These are phyloP conservation scores for Nothomitra cinnamomea DNA, from an alignment of 2,329 filamentous ascomycete species.

Conservation along the genomic window DNA sequence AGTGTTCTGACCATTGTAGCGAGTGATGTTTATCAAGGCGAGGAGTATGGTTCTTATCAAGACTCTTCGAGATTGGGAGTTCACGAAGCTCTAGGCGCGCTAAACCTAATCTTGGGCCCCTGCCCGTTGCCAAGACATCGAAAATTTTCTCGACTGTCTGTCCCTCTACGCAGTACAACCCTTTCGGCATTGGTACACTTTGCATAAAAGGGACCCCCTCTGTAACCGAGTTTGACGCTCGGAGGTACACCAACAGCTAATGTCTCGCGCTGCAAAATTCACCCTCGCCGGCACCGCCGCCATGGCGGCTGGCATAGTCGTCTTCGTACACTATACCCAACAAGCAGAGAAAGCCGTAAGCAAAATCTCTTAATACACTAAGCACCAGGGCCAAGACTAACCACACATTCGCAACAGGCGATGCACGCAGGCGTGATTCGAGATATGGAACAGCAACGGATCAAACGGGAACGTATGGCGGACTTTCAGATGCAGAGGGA, in stretches of 20 bases:
- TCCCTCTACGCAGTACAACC: too few relatives aligned
- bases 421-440: constrained; percentile 93
- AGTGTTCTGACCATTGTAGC: neutral
- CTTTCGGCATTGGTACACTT: too few relatives aligned
- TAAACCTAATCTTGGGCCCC: too few relatives aligned
- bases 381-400: neutral
- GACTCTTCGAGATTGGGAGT: constrained; percentile 5
- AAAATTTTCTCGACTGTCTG: too few relatives aligned
- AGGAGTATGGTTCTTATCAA: constrained; percentile 12
- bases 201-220: too few relatives aligned
- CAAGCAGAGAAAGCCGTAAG: constrained; percentile 64
- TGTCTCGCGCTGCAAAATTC: constrained; percentile 83
- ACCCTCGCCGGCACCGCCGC: constrained; percentile 65
- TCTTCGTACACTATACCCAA: constrained; percentile 82
- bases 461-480: constrained; percentile 79
- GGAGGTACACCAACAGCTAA: constrained; percentile 23
- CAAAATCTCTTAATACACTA: constrained; percentile 7
- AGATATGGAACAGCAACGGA: constrained; percentile 81
- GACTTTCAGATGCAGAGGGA: constrained; percentile 86
- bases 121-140: too few relatives aligned
- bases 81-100: too few relatives aligned
- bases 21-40: too few relatives aligned
- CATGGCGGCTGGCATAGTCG: constrained; percentile 58
- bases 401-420: constrained; percentile 30
- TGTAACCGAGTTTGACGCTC: too few relatives aligned